Conservation (phyloP, 2,329 filamentous ascomycete species). For the Microsporum audouinii region DNA sequence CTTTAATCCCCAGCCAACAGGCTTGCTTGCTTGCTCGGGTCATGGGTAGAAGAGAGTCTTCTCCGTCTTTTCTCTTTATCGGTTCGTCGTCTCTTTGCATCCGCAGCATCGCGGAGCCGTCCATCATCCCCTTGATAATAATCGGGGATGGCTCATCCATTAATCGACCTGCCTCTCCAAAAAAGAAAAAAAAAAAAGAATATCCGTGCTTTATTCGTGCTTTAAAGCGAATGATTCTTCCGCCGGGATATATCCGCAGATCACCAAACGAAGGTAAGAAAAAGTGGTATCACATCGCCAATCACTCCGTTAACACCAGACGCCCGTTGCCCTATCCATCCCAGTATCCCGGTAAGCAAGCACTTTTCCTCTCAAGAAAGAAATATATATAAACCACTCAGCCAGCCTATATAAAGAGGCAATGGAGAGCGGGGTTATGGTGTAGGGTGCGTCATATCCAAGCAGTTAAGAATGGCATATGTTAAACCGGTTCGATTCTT, state of each 20-base stretch:
- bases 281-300: not conserved
- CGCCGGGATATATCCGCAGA: not conserved
- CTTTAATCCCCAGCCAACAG: not conserved
- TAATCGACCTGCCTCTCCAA: not conserved
- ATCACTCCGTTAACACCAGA: not conserved
- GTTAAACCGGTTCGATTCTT: slow-evolving; percentile 18
- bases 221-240: not conserved
- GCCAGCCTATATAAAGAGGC: not conserved
- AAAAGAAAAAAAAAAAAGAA: not conserved
- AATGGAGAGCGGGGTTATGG: not conserved
- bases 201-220: not conserved
- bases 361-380: not conserved
- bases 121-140: not conserved
- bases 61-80: not conserved
- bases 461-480: not conserved
- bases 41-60: not conserved
- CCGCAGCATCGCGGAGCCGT: not conserved
- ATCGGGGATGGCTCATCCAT: not conserved
- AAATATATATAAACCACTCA: not conserved
- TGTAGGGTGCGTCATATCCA: not conserved
- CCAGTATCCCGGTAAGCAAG: not conserved
- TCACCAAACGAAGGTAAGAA: not conserved
- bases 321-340: not conserved
- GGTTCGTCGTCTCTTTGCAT: not conserved
- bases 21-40: not conserved